These are phyloP conservation scores for Leptographium wingfieldii DNA, from an alignment of 2,329 filamentous ascomycete genomes.

Conservation along the genomic window DNA sequence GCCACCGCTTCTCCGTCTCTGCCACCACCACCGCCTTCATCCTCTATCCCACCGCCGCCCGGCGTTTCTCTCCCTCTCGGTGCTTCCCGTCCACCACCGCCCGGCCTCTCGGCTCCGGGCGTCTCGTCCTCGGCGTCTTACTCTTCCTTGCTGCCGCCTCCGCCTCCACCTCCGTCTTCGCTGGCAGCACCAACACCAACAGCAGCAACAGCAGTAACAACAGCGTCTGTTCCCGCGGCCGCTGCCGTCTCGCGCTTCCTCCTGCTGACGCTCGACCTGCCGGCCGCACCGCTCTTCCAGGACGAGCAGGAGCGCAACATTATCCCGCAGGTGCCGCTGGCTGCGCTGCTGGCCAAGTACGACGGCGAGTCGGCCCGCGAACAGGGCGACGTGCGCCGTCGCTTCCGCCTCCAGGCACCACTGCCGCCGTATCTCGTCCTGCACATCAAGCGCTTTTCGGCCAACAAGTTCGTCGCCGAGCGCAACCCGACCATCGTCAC, in stretches of 20 bases:
- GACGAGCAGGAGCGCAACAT: conserved; percentile 91
- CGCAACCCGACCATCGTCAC: conserved; percentile 97
- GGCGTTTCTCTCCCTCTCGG: conserved; percentile 1
- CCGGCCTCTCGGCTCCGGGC: neutral
- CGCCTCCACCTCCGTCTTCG: neutral
- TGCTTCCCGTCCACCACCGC: neutral
- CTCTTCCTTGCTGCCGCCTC: neutral
- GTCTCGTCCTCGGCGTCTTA: neutral
- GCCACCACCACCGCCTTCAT: neutral
- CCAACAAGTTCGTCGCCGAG: conserved; percentile 93
- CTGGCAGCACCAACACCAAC: no score
- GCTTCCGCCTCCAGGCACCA: conserved; percentile 81
- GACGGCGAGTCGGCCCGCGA: conserved; percentile 81
- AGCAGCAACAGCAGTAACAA: neutral
- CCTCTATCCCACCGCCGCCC: neutral
- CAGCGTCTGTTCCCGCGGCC: conserved; percentile 40
- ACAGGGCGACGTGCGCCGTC: conserved; percentile 73
- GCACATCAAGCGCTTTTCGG: conserved; percentile 93
- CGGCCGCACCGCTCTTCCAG: conserved; percentile 86
- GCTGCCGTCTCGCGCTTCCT: conserved; percentile 70
- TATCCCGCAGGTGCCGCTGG: conserved; percentile 82
- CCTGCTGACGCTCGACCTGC: conserved; percentile 85
- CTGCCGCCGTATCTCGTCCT: conserved; percentile 84
- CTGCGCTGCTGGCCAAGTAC: conserved; percentile 79
- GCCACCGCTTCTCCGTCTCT: neutral